Evolutionary conservation across 2,329 filamentous ascomycete species (phyloP).

Genomic region (Aquanectria penicillioides): DNA sequence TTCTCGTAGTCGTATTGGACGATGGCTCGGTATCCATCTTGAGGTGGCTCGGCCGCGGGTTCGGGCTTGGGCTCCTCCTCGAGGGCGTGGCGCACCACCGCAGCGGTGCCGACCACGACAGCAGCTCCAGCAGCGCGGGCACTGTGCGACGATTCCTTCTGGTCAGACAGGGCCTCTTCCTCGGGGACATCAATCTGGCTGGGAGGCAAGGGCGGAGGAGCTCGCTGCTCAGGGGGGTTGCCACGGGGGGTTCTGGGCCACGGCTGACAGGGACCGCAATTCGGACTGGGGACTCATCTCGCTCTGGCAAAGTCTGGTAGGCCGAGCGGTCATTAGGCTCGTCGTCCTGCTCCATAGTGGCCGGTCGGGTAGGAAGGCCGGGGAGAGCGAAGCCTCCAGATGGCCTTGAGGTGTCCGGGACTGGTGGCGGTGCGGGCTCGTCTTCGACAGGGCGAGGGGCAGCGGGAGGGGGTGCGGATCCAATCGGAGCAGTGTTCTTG

Average conservation of each 20-base stretch:
- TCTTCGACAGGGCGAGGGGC: conserved; percentile 51
- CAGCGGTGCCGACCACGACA: conserved; percentile 49
- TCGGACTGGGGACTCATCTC: conserved; percentile 79
- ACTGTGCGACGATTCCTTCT: conserved; percentile 68
- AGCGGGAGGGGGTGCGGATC: conserved; percentile 53
- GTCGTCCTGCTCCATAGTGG: conserved; percentile 65
- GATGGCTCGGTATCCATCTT: conserved; percentile 76
- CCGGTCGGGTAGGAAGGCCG: conserved; percentile 73
- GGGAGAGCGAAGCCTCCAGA: conserved; percentile 82
- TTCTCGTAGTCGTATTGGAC: conserved; percentile 97
- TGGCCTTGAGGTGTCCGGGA: conserved; percentile 73
- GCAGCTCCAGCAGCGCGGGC: conserved; percentile 68
- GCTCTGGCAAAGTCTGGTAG: conserved; percentile 50
- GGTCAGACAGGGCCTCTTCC: conserved; percentile 72
- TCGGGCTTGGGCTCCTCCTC: conserved; percentile 48
- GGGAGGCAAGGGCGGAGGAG: conserved; percentile 69
- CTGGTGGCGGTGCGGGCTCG: conserved; percentile 59
- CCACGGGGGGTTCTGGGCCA: conserved; percentile 61
- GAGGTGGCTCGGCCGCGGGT: conserved; percentile 27
- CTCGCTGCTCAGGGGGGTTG: conserved; percentile 62
- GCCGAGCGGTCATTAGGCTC: conserved; percentile 59
- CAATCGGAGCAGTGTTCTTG: conserved; percentile 78
- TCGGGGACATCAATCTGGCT: conserved; percentile 71
- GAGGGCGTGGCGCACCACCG: conserved; percentile 30
- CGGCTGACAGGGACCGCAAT: conserved; percentile 87